Evolutionary conservation across 495 filamentous ascomycete genomes (phyloP).

Genomic region (Amphirosellinia nigrospora): DNA sequence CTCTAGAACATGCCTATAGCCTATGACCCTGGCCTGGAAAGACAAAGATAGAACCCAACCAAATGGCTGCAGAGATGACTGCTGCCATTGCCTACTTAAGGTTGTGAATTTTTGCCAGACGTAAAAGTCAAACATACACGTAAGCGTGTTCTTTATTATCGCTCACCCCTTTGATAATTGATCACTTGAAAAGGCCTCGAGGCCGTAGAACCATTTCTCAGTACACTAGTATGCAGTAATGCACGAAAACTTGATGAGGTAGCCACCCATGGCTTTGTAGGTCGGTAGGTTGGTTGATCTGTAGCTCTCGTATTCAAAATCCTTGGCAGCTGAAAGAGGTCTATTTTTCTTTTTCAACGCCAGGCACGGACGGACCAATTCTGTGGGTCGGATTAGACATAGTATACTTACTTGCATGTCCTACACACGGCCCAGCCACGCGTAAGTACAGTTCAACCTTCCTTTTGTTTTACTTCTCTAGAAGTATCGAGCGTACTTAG

Average conservation of each 20-base stretch:
- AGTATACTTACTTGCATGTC: no score
- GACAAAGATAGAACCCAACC: neutral
- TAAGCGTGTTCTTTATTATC: slow-evolving; percentile 4
- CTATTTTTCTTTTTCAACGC: slow-evolving; percentile 4
- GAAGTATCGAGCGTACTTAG: no score
- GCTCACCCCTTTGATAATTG: neutral
- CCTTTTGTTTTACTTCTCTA: no score
- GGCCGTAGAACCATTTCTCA: neutral
- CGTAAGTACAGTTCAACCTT: neutral
- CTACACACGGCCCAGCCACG: neutral
- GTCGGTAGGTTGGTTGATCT: slow-evolving; percentile 2
- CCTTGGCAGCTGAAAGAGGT: slow-evolving; percentile 15
- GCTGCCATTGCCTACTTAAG: slow-evolving; percentile 6
- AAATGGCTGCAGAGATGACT: neutral
- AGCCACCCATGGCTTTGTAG: neutral
- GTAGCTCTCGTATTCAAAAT: slow-evolving; percentile 9
- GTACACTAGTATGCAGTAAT: neutral
- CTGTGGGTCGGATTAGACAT: no score
- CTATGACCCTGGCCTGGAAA: neutral
- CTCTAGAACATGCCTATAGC: neutral
- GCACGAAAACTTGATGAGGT: slow-evolving; percentile 10
- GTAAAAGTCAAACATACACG: neutral
- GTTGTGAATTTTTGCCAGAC: neutral
- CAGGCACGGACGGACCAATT: slow-evolving; percentile 5
- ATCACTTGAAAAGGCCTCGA: neutral